Evolutionary conservation across 306 rosid genomes (phyloP).

Genomic region (Ziziphus jujuba): DNA sequence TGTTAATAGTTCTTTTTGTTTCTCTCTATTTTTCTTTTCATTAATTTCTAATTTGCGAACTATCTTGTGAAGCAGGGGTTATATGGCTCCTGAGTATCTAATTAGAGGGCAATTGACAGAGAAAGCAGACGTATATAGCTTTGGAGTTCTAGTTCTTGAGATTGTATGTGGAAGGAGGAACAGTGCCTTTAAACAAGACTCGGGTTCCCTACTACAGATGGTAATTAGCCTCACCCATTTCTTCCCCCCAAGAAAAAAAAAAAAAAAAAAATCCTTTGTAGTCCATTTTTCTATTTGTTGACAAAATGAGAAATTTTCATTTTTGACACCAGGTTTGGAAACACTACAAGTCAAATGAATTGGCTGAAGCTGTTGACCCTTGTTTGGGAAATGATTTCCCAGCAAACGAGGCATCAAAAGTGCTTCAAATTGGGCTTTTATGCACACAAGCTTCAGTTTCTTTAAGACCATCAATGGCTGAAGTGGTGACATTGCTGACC

Average conservation of each 20-base stretch:
- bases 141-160: conserved; percentile 81
- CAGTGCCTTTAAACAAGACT: conserved; percentile 54
- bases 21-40: not conserved
- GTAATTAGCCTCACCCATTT: conserved; percentile 34
- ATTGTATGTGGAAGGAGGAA: conserved; percentile 70
- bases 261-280: not conserved
- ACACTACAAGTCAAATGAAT: conserved; percentile 42
- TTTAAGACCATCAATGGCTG: conserved; percentile 66
- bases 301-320: conserved; percentile 6
- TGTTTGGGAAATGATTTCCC: conserved; percentile 51
- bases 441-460: conserved; percentile 82
- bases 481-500: conserved; percentile 54
- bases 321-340: conserved; percentile 63
- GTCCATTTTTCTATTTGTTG: not conserved
- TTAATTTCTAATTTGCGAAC: not conserved
- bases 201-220: conserved; percentile 62
- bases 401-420: conserved; percentile 42
- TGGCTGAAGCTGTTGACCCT: conserved; percentile 58
- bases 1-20: not conserved
- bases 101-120: conserved; percentile 84
- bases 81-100: conserved; percentile 94
- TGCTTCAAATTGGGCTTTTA: conserved; percentile 67
- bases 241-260: not conserved
- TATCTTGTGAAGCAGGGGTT: conserved; percentile 49
- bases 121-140: conserved; percentile 82